Evolutionary conservation across 768 basidiomycete genomes (phyloP), one percentile per base, ranked within the genome.

Genomic region (Floccularia luteovirens): DNA sequence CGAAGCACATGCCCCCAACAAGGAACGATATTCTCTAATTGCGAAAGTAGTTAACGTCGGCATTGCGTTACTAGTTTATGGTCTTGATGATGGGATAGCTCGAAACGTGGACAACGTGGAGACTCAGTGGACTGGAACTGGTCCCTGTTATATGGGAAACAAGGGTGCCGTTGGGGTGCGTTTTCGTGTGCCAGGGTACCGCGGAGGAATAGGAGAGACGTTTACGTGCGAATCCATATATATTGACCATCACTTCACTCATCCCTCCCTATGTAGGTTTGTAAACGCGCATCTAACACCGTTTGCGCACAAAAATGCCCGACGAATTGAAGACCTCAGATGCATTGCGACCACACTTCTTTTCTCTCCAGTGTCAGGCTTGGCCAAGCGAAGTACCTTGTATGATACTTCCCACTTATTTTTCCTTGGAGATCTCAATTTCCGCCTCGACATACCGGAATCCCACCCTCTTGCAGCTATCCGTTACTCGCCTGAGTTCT

Each of bases 361-460:
- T 33, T 96, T 99, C 51, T 64, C 77, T 6, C 67, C 86, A 5
- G 42, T 69, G 2, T 58, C 60, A 2, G 56, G 62, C 6, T 59
- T 70, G 0, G 51, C 50, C 20, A 42, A 47, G 8, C 61, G 67
- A 4, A 75, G 78, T 35, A 83, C 79, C 8, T 74, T 97, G 33
- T 91, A 87, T 64, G 69, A 79, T 31, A 85, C 91, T 0, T 89
- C 90, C 10, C 90, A 97, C 57, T 70, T 96, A 1, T 96, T 97
- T 70, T 72, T 96, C 56, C 72, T 96, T 24, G 94, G 94, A 4
- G 93, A 97, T 60, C 74, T 96, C 46, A 97, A 97, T 61, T 96
- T 92, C 60, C 79, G 92, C 12, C 59, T 98, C 12, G 66, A 72
- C n/a, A 49, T 83, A 12, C 81, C 87, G 0, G 46, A 69, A 32